Base-by-base conservation (phyloP, 73 alveolate genomes). In the Breviolum minutum region DNA sequence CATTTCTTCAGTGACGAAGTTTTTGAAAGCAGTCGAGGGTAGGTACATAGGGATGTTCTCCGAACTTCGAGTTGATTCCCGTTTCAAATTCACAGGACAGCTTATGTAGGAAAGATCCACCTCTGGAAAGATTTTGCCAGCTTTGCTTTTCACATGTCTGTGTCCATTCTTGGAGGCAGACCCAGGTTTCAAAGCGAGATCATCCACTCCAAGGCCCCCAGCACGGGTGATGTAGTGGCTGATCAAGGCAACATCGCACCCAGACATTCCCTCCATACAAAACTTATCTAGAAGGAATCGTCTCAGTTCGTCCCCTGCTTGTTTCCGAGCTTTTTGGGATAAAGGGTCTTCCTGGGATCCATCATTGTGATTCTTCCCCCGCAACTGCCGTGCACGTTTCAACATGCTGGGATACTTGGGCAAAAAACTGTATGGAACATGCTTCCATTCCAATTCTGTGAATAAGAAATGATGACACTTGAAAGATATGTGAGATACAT, bases 191-290 rank as follows among this genome's bases (percentile, higher is more conserved):
- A 89, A 62, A 0, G 87, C 96, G 12, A 89, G 96, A 32, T 89
- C 96, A 19, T 68, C 96, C 27, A 76, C 73, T 24, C 96, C 96
- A 8, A 69, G 60, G 40, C 87, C 96, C 13, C 87, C 96, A 70
- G 87, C 63, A 8, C 26, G 26, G 26, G 96, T 69, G 48, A 68
- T 74, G 32, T 32, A 69, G 62, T 40, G 22, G 63, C 87, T 40
- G 8, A 89, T 73, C 4, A 40, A 14, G 60, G 85, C 76, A 6
- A 27, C 48, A 9, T 89, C 96, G 7, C 64, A 24, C 8, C 86
- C 96, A 7, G 74, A 19, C 74, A 89, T 14, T 11, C 62, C 69
- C n/a, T 73, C 95, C 26, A n/a, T 17, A 4, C 24, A 6, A 27
- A 66, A 88, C 70, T 73, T 66, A 12, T 88, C 95, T 9, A 88